A percentile compares a stretch with the other conserved stretches of the same genome.
Conservation (phyloP, 2,329 filamentous ascomycete genomes). For the Furcasterigmium sp. region DNA sequence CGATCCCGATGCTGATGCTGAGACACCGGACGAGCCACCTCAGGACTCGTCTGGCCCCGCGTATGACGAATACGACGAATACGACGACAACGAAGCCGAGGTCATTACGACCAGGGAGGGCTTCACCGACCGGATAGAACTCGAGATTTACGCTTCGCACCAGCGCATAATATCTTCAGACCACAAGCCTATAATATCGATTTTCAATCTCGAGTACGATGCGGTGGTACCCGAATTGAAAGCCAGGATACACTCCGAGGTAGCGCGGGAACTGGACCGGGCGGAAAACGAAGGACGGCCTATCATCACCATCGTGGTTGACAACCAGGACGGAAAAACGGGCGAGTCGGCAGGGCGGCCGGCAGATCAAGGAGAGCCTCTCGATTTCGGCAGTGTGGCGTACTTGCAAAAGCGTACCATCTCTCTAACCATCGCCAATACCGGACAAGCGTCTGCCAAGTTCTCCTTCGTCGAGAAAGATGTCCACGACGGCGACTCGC, state of each 20-base stretch:
- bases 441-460: conserved; percentile 72
- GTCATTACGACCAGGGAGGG: conserved; percentile 53
- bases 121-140: conserved; percentile 45
- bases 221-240: conserved; percentile 82
- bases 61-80: conserved; percentile 54
- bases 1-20: conserved; percentile 70
- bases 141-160: conserved; percentile 75
- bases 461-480: conserved; percentile 77
- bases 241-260: conserved; percentile 76
- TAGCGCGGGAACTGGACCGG: conserved; percentile 81
- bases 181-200: conserved; percentile 83
- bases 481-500: conserved; percentile 33
- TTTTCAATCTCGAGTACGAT: conserved; percentile 82
- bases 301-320: conserved; percentile 75
- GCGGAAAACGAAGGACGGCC: conserved; percentile 89
- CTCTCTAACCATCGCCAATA: conserved; percentile 84
- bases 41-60: conserved; percentile 35
- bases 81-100: conserved; percentile 37
- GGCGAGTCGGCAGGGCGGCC: conserved; percentile 24
- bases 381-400: conserved; percentile 73
- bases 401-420: conserved; percentile 63
- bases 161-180: conserved; percentile 89
- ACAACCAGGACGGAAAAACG: conserved; percentile 40
- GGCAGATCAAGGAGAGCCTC: conserved; percentile 45
- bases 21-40: conserved; percentile 34